Base-by-base conservation (phyloP, 345 rosid species). In the Hibiscus trionum region DNA sequence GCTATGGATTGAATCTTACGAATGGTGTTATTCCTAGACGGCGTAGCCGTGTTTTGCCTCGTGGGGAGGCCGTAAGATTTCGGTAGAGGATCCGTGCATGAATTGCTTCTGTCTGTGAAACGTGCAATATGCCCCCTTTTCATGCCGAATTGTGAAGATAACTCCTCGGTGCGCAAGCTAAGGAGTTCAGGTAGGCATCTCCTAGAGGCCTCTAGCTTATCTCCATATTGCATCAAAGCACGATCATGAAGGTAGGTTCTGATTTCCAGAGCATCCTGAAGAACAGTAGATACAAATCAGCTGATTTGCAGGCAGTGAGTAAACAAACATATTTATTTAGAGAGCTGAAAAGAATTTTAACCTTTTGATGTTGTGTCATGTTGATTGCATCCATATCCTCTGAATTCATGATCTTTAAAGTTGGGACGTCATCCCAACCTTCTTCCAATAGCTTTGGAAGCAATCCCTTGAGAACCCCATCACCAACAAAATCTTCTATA, bases 391-490 rank as follows among this genome's bases (percentile, higher is more conserved):
- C 85, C 88, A 83, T 84, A 47, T 84, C 95, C 39, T 84, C 90
- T 17, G 85, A 21, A 60, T 76, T 84, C 90, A 87, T 84, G 57
- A 87, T 82, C 87, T 87, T 89, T 71, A 87, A 76, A 46, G 94
- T 86, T 57, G 90, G 88, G 0, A 89, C 87, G 64, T 89, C 91
- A 71, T 87, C 94, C 91, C 94, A 89, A 1, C 91, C 94, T 78
- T 87, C 90, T 33, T 89, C 88, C 12, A 86, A 11, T 66, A 87
- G 76, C 77, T 77, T 87, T 50, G 88, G 88, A 21, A 87, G 85
- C 74, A 84, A 44, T 64, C 61, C 79, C 69, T 77, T 82, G 46
- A 87, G 76, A 74, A 65, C 72, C 65, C 91, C 94, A 47, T 73
- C 74, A 19, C 91, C 94, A 17, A 81, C 82, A 76, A 87, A 89